A percentile compares a stretch with the other conserved stretches of the same genome.
Conservation (phyloP, 768 basidiomycete genomes). For the Myochromella boudieri region DNA sequence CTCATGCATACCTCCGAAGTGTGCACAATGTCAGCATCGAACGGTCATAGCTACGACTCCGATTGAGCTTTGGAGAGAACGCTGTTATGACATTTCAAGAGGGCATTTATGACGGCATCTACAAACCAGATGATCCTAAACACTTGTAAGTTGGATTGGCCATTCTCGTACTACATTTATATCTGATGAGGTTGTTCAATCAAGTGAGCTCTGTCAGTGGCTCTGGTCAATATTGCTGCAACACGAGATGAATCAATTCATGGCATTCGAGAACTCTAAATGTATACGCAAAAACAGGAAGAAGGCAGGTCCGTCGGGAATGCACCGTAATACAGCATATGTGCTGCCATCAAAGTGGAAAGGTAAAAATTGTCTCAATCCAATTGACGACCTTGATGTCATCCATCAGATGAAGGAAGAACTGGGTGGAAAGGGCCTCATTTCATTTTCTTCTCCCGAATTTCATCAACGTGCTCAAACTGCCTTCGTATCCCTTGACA, state of each 20-base stretch:
- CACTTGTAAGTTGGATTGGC: conserved; percentile 26
- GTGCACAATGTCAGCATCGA: conserved; percentile 36
- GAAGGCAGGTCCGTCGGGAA: conserved; percentile 34
- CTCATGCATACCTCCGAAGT: conserved; percentile 30
- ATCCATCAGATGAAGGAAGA: conserved; percentile 27
- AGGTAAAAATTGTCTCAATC: conserved; percentile 25
- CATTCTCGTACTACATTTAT: background rate
- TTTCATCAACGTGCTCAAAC: conserved; percentile 16
- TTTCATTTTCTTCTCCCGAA: conserved; percentile 29
- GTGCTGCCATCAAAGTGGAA: conserved; percentile 23
- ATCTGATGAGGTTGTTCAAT: too few species aligned
- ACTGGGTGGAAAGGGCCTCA: conserved; percentile 28
- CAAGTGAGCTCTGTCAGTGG: conserved; percentile 26
- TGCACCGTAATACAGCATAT: conserved; percentile 33
- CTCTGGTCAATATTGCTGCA: conserved; percentile 28
- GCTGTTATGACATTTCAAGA: conserved; percentile 20
- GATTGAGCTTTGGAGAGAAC: conserved; percentile 31
- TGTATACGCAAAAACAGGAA: conserved; percentile 27
- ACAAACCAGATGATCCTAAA: conserved; percentile 18
- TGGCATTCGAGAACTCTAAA: conserved; percentile 22
- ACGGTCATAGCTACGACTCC: conserved; percentile 31
- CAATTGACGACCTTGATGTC: conserved; percentile 20
- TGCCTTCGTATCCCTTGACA: conserved; percentile 1
- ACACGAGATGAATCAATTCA: conserved; percentile 8
- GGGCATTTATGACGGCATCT: conserved; percentile 22